Evolutionary conservation across 2,329 filamentous ascomycete genomes (phyloP), one percentile per base, ranked within the genome.

Genomic region (Phaeoacremonium minimum): DNA sequence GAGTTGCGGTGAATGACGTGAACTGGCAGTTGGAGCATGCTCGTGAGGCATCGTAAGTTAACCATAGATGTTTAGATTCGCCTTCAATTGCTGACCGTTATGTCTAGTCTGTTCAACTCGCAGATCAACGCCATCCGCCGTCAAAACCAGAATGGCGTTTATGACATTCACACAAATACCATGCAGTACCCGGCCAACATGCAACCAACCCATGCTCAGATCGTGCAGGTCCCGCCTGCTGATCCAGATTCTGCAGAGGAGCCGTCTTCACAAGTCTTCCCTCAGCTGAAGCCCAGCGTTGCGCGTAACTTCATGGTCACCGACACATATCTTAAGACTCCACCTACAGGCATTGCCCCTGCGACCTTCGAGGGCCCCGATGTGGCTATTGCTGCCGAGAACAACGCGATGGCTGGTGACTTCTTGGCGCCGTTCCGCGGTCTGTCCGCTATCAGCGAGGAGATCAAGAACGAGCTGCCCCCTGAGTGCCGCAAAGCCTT

Each of bases 1-100:
- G 85, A 50, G 85, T 95, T 28, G 85, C 89, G 41, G 84, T 97
- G 41, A 97, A 90, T 36, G 87, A 94, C 50, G 80, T 84, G 39
- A 98, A 97, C 58, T 98, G 93, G 93, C 93, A 95, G 76, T 71
- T 93, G 39, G 89, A 97, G 64, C 93, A 98, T 63, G 89, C 90
- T 18, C 80, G 86, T 34, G 88, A 91, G 58, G 88, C 91, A 38
- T 91, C 85, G 89, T 94, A 73, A 52, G 73, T 64, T 18, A 15
- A 14, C 8, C n/a, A 7, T 15, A 26, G 9, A 26, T n/a, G n/a
- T n/a, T n/a, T n/a, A n/a, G n/a, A n/a, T 31, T 30, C 17, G 4
- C 20, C 19, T 12, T 28, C 26, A 28, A 5, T 29, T 29, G 45
- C 45, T 43, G 34, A 42, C 32, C 29, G 28, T 15, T 35, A 15